Evolutionary conservation across 345 rosid genomes (phyloP).

Genomic region (Camelina sativa): DNA sequence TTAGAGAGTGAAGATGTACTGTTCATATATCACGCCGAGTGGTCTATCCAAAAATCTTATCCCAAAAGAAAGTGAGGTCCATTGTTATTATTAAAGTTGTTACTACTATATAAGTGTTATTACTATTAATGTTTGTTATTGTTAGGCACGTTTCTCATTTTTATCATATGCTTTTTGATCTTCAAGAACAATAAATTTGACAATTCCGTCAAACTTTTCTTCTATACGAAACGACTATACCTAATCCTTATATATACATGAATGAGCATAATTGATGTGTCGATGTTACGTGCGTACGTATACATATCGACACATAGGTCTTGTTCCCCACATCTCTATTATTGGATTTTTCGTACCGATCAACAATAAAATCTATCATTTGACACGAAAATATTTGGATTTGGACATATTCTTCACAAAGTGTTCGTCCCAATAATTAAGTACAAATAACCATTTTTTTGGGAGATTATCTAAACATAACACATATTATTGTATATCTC

Average conservation of each 20-base stretch:
- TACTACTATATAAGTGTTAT: slow-evolving; percentile 1
- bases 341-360: slow-evolving; percentile 22
- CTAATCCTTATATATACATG: slow-evolving; percentile 27
- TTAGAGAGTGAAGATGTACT: slow-evolving; percentile 11
- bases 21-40: slow-evolving; percentile 37
- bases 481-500: not conserved
- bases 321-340: slow-evolving; percentile 24
- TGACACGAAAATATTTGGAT: slow-evolving; percentile 29
- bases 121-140: slow-evolving; percentile 27
- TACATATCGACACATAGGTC: slow-evolving; percentile 6
- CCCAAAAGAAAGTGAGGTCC: slow-evolving; percentile 25
- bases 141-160: slow-evolving; percentile 42
- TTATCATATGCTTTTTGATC: slow-evolving; percentile 34
- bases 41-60: slow-evolving; percentile 22
- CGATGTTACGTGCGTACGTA: slow-evolving; percentile 30
- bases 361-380: slow-evolving; percentile 15
- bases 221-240: slow-evolving; percentile 4
- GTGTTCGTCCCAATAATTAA: slow-evolving; percentile 2
- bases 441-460: not conserved
- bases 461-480: not conserved
- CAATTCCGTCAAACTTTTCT: slow-evolving; percentile 39
- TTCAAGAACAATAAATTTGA: slow-evolving; percentile 25
- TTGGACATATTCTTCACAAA: slow-evolving; percentile 5
- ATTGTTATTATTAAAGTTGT: slow-evolving; percentile 12
- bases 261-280: slow-evolving; percentile 20